These are phyloP conservation scores for Pythium periplocum DNA, from an alignment of 352 stramenopile species.

Conservation along the genomic window DNA sequence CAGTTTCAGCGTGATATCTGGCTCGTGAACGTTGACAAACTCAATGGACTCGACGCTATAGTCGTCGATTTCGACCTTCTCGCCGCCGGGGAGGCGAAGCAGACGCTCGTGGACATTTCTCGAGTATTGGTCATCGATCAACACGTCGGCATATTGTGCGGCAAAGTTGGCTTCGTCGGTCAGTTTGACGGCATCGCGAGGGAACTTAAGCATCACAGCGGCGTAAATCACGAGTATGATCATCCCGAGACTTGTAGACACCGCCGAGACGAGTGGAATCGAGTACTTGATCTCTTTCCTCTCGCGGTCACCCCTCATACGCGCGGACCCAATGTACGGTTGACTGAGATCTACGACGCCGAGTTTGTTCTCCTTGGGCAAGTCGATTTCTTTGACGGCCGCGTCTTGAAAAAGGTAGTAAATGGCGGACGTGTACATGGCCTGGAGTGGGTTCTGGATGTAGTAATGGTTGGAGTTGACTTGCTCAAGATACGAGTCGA, in stretches of 20 bases:
- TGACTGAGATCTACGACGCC: too few relatives aligned
- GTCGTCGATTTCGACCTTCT: conserved; percentile 28
- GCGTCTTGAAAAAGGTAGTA: conserved; percentile 47
- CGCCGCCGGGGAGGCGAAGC: conserved; percentile 16
- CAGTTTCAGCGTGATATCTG: conserved; percentile 11
- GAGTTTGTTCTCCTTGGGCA: too few relatives aligned
- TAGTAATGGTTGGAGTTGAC: conserved; percentile 41
- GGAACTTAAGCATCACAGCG: too few relatives aligned
- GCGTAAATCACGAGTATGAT: too few relatives aligned
- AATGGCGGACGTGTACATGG: conserved; percentile 41
- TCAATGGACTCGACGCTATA: conserved; percentile 37
- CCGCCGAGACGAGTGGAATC: too few relatives aligned
- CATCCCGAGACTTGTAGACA: too few relatives aligned
- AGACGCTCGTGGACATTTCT: conserved; percentile 27
- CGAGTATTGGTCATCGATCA: conserved; percentile 12
- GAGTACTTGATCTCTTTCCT: too few relatives aligned
- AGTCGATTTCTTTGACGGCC: conserved; percentile 20
- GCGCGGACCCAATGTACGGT: too few relatives aligned
- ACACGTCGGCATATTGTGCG: conserved; percentile 5
- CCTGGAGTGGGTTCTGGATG: conserved; percentile 32
- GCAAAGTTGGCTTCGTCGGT: too few relatives aligned
- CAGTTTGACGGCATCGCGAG: too few relatives aligned
- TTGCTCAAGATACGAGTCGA: conserved; percentile 44
- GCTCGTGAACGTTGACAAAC: conserved; percentile 13
- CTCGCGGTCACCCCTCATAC: too few relatives aligned